phyloP scores from a whole-genome alignment of 73 alveolate genomes.

The Paramecium primaurelia region DNA sequence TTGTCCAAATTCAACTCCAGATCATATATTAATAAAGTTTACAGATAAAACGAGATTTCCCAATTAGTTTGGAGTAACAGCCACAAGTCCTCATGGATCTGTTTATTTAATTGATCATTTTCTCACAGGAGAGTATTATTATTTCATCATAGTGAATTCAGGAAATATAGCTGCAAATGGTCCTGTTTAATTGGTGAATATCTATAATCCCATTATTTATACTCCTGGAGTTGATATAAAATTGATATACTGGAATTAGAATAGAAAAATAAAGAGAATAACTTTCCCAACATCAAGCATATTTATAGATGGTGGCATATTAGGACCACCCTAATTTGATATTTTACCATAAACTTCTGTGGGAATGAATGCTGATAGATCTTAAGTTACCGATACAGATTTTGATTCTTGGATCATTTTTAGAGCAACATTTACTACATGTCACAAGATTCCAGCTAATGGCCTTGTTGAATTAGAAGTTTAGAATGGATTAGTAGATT shows the following conservation, averaged over 20 bases:
- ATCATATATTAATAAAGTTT: neutral
- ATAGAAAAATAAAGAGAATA: neutral
- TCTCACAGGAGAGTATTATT: neutral
- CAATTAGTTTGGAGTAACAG: neutral
- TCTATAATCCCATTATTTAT: neutral
- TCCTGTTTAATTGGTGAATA: neutral
- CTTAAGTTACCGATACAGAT: neutral
- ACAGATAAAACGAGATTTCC: neutral
- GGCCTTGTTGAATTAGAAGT: constrained; percentile 3
- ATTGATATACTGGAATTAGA: neutral
- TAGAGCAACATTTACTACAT: neutral
- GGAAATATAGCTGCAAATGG: neutral
- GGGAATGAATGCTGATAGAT: neutral
- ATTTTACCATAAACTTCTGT: neutral
- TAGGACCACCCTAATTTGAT: neutral
- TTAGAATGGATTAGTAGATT: neutral
- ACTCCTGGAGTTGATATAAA: neutral
- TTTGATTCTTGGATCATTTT: constrained; percentile 25
- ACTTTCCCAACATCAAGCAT: neutral
- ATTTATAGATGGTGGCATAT: neutral
- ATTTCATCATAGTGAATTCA: neutral
- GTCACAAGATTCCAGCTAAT: neutral
- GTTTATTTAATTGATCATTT: neutral
- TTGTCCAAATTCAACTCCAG: neutral
- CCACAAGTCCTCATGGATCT: neutral